Evolutionary conservation across 805 yeast species (phyloP).

Genomic region (Komagataella pseudopastoris): DNA sequence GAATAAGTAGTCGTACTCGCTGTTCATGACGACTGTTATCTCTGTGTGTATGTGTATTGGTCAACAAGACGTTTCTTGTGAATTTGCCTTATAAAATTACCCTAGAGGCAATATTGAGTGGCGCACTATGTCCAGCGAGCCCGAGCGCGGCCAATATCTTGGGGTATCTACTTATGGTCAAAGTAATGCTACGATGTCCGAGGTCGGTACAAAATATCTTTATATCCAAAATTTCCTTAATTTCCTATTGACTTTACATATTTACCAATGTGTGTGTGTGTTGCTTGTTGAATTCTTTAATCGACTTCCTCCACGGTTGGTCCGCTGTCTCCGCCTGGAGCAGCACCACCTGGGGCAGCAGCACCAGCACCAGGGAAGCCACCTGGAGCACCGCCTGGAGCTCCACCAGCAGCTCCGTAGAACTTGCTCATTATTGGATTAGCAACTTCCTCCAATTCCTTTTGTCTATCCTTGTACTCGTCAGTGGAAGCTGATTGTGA

Average conservation of each 20-base stretch:
- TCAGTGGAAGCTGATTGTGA: conserved; percentile 79
- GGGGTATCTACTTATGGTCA: background rate
- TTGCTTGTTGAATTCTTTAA: conserved; percentile 11
- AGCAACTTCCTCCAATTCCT: conserved; percentile 81
- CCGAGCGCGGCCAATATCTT: background rate
- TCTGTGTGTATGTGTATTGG: background rate
- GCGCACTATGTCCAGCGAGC: background rate
- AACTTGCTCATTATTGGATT: conserved; percentile 90
- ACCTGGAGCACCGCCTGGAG: conserved; percentile 40
- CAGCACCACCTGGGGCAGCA: conserved; percentile 41
- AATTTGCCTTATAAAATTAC: background rate
- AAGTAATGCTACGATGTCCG: background rate
- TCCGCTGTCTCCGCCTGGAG: conserved; percentile 26
- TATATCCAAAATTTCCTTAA: background rate
- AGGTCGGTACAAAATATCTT: background rate
- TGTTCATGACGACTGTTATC: conserved; percentile 40
- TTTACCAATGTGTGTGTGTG: conserved; percentile 5
- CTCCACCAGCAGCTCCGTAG: conserved; percentile 72
- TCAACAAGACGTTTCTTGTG: background rate
- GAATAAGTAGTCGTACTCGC: conserved; percentile 96
- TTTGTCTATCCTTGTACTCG: conserved; percentile 77
- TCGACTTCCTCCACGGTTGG: conserved; percentile 44
- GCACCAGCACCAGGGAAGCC: conserved; percentile 37
- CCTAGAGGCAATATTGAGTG: background rate
- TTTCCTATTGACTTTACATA: background rate